These are phyloP conservation scores for Hemisphaericaspora xylofermentans DNA, from an alignment of 1,139 yeast species.

Conservation along the genomic window DNA sequence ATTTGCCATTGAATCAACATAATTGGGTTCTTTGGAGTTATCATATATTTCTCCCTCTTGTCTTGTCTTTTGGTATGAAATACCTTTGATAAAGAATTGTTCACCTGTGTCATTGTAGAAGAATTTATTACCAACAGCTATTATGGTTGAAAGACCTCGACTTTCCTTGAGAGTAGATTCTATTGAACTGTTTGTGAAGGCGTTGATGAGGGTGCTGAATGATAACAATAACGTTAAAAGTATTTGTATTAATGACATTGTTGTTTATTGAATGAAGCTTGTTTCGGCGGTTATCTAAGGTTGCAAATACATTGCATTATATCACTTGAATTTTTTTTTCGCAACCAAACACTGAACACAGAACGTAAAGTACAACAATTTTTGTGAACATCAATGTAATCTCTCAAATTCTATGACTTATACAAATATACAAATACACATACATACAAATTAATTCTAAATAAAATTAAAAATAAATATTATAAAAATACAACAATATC, in stretches of 20 bases:
- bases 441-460: background rate
- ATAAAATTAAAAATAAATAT: background rate
- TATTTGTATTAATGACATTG: background rate
- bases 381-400: no score
- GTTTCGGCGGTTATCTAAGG: background rate
- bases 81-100: constrained; percentile 58
- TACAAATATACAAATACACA: background rate
- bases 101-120: constrained; percentile 37
- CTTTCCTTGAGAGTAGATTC: background rate
- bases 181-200: background rate
- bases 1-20: constrained; percentile 55
- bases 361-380: background rate
- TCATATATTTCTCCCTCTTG: constrained; percentile 29
- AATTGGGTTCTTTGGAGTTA: constrained; percentile 28
- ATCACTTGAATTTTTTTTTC: background rate
- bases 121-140: constrained; percentile 46
- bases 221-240: background rate
- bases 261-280: background rate
- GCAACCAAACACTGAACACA: background rate
- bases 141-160: constrained; percentile 9
- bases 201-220: background rate
- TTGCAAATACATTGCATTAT: background rate
- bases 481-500: background rate
- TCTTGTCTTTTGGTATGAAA: constrained; percentile 55
- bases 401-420: no score